Base-by-base conservation (phyloP, 2,329 filamentous ascomycete species). In the Taxawa tesnikishii region DNA sequence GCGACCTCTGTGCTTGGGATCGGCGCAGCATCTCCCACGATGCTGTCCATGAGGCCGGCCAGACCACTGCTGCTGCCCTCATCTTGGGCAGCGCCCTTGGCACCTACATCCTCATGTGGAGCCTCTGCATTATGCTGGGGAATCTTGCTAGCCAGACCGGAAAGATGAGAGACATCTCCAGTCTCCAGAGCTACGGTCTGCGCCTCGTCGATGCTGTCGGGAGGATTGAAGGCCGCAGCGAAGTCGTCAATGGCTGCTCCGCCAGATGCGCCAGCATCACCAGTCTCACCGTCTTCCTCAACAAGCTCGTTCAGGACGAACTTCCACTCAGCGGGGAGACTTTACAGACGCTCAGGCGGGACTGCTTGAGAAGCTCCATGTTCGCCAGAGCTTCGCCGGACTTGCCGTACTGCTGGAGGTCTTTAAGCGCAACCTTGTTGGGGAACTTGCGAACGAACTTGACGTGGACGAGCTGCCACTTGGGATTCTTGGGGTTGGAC, bases 401-500 rank as follows among this genome's bases (percentile, higher is more conserved):
- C 31, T 57, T 54, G 6, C 65, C 68, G 6, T 70, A 50, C 21
- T 70, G 68, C 33, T 81, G 78, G 27, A 94, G 67, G 43, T 83
- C 75, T 39, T 73, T 70, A 31, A 94, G 67, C 4, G 69, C 68
- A 35, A 96, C 70, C 1, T 75, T 70, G 10, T 74, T 66, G 2
- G 66, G 63, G 45, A 96, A 85, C 56, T 94, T 94, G 52, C 75
- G 76, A 36, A 80, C 75, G 53, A 93, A 94, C 47, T 78, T 70
- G 29, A 96, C 88, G 39, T 92, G 81, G 2, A 96, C 90, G 12
- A 90, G 71, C 32, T 77, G 83, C 90, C 90, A 98, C 47, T 76
- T 83, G 1, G 79, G 80, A 31, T 77, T 71, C 2, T 72, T 65
- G 12, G 35, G 26, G 15, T 40, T 38, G 12, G 81, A 83, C 32